Evolutionary conservation across 371 early-diverging fungal genomes (phyloP), one percentile per base, ranked within the genome.

Genomic region (Mucor saturninus): DNA sequence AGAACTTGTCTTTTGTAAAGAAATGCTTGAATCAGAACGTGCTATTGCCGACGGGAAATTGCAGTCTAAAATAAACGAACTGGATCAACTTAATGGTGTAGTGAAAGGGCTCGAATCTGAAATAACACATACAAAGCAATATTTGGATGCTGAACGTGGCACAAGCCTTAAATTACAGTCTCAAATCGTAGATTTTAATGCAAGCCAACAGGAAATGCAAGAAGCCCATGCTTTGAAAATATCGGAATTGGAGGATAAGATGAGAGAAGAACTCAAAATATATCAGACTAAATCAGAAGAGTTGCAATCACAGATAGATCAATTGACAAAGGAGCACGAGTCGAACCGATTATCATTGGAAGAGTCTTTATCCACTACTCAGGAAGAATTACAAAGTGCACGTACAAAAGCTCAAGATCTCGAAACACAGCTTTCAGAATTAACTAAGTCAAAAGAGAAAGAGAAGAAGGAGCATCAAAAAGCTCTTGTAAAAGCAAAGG

Each of bases 1-100:
- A 50, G 37, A 50, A 49, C n/a, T 38, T 28, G 6, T 4, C 37
- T 8, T 14, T 48, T 8, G 15, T 13, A 14, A 58, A 15, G n/a
- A 48, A 50, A 30, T 7, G 5, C 2, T 31, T 62, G 15, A 49
- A 55, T 15, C 21, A 39, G 51, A 63, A 31, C 59, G 59, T 14
- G 39, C 54, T 37, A 54, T 54, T 29, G 28, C 46, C 9, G 31
- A 39, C 6, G 51, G 56, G 21, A 7, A 46, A 42, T 48, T 65
- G 5, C 48, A 59, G 31, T 11, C 31, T 11, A 55, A 43, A 10
- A 57, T 57, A 14, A 30, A 45, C 15, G 40, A 38, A 3, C 32
- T 56, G 13, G 42, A 64, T 4, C 21, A 21, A 37, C 5, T 48
- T 7, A 51, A 51, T 5, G 2, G 28, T n/a, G 31, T 42, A 32